Evolutionary conservation across 2,329 filamentous ascomycete species (phyloP), one percentile per base, ranked within the genome.

Genomic region (Fusarium heterosporum): DNA sequence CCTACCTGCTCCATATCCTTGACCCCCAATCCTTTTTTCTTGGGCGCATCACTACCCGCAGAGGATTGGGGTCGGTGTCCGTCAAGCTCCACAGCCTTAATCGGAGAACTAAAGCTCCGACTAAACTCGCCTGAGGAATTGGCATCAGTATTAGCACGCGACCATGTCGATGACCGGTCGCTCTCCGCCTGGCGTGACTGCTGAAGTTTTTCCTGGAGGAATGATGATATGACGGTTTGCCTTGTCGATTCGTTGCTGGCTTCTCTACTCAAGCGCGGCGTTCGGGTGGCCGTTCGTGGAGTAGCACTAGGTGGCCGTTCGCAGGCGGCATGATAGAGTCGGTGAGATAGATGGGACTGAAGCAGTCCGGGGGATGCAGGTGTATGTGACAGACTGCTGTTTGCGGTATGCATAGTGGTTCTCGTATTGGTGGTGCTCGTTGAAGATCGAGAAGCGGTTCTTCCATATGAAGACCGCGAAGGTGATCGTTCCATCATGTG

Each of bases 1-100:
- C 81, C 55, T 77, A 89, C 87, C 78, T 88, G 82, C 75, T 92
- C 89, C 80, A 90, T 88, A 69, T 91, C 89, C 73, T 90, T 89
- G 8, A 88, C 78, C 3, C 89, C 89, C 76, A 90, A 81, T 6
- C 83, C 83, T 66, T 84, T 87, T 65, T 83, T 83, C 69, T 80
- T 83, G 12, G 75, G 66, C 10, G 73, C 55, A 10, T 85, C 83
- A 8, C 68, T 79, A 22, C 75, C 54, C 29, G 69, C 74, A 51
- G 81, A 82, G 3, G 82, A 84, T n/a, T 75, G 75, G 2, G 83
- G 82, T 9, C 81, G 78, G 34, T 75, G 77, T 28, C 74, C 75
- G 22, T 79, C 79, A 0, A 74, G 67, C 55, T 75, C 70, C 61
- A 76, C 56, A 30, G 59, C 53, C 61, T 78, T 80, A 30, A 75